Percentiles rank a stretch among this genome's conserved stretches.
Evolutionary conservation across 225 moss, liverwort and hornwort species (phyloP).

Genomic region (Pleurozium schreberi): DNA sequence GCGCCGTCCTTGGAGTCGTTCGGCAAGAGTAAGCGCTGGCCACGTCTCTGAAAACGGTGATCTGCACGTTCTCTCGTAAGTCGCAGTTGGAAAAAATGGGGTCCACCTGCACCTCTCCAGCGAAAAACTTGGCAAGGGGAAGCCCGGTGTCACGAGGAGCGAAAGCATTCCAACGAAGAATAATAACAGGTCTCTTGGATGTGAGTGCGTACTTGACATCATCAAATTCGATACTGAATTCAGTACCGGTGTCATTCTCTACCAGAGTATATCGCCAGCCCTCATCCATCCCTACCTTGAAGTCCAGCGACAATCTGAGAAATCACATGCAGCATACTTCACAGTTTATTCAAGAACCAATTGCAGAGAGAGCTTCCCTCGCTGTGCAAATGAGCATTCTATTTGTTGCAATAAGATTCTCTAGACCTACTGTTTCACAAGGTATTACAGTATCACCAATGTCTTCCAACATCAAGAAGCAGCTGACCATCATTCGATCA

Average conservation of each 20-base stretch:
- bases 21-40: neutral
- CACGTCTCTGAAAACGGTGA: neutral
- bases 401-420: neutral
- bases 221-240: neutral
- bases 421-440: neutral
- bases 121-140: neutral
- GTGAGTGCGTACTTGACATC: neutral
- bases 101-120: neutral
- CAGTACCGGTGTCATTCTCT: neutral
- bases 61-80: neutral
- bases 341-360: neutral
- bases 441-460: too few species aligned
- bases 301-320: neutral
- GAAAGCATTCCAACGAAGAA: neutral
- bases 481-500: neutral
- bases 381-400: neutral
- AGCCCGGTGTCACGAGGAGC: rapidly evolving
- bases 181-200: neutral
- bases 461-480: neutral
- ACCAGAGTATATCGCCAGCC: neutral
- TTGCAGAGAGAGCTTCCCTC: neutral
- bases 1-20: neutral
- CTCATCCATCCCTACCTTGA: neutral
- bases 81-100: neutral
- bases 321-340: neutral